These are phyloP conservation scores for Salix brachista DNA, from an alignment of 345 rosid genomes.

Conservation along the genomic window DNA sequence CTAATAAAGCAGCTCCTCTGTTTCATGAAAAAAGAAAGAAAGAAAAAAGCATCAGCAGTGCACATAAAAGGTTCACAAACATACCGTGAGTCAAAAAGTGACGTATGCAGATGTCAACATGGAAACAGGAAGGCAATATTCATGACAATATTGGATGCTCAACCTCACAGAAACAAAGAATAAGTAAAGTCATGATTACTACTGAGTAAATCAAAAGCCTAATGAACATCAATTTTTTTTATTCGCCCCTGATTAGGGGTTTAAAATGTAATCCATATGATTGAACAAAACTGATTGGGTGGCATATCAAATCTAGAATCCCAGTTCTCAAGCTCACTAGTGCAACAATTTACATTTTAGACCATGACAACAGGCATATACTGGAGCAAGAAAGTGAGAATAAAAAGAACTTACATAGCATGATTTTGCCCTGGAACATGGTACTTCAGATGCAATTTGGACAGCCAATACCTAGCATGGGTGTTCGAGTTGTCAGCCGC, in stretches of 20 bases:
- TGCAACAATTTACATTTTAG: neutral
- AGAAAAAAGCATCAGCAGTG: slow-evolving; percentile 3
- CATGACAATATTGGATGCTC: too few relatives aligned
- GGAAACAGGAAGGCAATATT: too few relatives aligned
- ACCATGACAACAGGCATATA: neutral
- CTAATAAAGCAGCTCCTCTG: slow-evolving; percentile 90
- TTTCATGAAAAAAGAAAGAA: neutral
- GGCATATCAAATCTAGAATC: slow-evolving; percentile 1
- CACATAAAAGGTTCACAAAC: slow-evolving; percentile 1
- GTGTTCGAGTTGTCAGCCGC: slow-evolving; percentile 74
- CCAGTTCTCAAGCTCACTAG: neutral
- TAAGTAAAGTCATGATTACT: too few relatives aligned
- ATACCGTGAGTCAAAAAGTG: neutral
- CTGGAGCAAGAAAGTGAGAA: neutral
- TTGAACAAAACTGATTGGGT: neutral
- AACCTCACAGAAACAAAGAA: too few relatives aligned
- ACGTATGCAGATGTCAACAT: neutral
- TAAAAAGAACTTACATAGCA: slow-evolving; percentile 60
- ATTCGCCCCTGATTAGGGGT: neutral
- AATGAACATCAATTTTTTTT: neutral
- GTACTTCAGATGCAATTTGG: slow-evolving; percentile 78
- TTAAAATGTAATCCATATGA: slow-evolving; percentile 4
- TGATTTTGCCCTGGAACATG: slow-evolving; percentile 78
- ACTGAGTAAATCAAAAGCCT: neutral
- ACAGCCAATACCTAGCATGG: slow-evolving; percentile 81